Conservation (phyloP, 768 basidiomycete genomes). For the Tricholoma terreum region DNA sequence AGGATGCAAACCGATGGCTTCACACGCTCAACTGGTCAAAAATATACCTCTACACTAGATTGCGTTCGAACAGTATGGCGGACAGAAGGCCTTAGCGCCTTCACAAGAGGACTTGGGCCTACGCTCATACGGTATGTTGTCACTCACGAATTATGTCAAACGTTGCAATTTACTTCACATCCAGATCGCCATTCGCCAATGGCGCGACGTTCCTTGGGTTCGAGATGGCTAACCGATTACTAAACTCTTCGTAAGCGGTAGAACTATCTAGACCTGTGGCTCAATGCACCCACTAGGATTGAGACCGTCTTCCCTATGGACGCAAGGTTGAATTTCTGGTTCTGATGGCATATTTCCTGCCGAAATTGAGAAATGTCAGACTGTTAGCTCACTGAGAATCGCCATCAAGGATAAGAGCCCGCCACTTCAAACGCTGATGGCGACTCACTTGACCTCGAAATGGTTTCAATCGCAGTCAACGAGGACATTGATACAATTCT, state of each 20-base stretch:
- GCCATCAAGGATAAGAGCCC: no score
- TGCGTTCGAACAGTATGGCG: slow-evolving; percentile 82
- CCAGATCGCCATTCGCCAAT: slow-evolving; percentile 91
- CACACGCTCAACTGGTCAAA: slow-evolving; percentile 66
- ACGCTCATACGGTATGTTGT: slow-evolving; percentile 76
- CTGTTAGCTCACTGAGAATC: no score
- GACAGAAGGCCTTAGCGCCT: slow-evolving; percentile 80
- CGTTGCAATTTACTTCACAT: neutral
- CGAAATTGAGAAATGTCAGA: no score
- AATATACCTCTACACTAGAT: slow-evolving; percentile 79
- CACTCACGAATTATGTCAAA: neutral
- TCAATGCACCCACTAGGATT: neutral
- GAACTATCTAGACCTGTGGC: neutral
- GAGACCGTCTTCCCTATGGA: no score
- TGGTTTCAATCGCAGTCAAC: no score
- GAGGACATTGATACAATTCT: no score
- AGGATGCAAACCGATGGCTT: slow-evolving; percentile 96
- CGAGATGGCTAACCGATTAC: slow-evolving; percentile 80
- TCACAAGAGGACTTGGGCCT: slow-evolving; percentile 87
- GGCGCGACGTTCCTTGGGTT: slow-evolving; percentile 96
- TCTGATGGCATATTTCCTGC: no score
- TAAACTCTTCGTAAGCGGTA: slow-evolving; percentile 37
- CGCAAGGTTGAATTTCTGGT: no score
- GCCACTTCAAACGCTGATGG: no score
- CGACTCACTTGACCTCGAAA: no score